A percentile compares a stretch with the other conserved stretches of the same genome.
phyloP scores from a whole-genome alignment of 495 filamentous ascomycete genomes.

The Bryoglossum gracile region DNA sequence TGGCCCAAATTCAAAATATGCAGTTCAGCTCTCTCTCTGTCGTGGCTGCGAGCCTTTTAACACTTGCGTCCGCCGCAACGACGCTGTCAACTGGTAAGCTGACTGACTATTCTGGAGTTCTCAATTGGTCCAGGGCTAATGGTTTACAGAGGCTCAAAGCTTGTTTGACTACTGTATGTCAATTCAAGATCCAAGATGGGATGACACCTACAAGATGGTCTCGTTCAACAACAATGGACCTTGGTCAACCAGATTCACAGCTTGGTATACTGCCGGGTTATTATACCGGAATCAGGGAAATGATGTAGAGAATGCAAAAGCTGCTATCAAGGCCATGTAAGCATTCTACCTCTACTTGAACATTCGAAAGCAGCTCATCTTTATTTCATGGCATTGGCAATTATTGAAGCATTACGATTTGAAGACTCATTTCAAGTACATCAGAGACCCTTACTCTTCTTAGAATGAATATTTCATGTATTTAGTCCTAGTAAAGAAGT shows the following conservation, averaged over 20 bases:
- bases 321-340: slow-evolving; percentile 27
- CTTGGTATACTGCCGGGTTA: slow-evolving; percentile 29
- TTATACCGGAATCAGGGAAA: slow-evolving; percentile 26
- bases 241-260: slow-evolving; percentile 30
- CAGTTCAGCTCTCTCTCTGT: not conserved
- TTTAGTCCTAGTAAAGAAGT: too few relatives aligned
- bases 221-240: slow-evolving; percentile 27
- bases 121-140: not conserved
- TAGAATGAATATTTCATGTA: too few relatives aligned
- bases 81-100: not conserved
- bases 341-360: not conserved
- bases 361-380: not conserved
- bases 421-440: too few relatives aligned
- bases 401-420: too few relatives aligned
- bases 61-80: not conserved
- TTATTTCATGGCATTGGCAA: too few relatives aligned
- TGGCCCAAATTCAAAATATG: not conserved
- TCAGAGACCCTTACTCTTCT: too few relatives aligned
- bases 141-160: slow-evolving; percentile 22
- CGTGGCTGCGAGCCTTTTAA: not conserved
- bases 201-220: slow-evolving; percentile 28
- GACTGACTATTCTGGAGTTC: slow-evolving; percentile 2
- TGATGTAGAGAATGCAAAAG: slow-evolving; percentile 27
- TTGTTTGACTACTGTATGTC: slow-evolving; percentile 29
- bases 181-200: slow-evolving; percentile 27